Conservation (phyloP, 1,139 yeast species). For the Yarrowia galli region DNA sequence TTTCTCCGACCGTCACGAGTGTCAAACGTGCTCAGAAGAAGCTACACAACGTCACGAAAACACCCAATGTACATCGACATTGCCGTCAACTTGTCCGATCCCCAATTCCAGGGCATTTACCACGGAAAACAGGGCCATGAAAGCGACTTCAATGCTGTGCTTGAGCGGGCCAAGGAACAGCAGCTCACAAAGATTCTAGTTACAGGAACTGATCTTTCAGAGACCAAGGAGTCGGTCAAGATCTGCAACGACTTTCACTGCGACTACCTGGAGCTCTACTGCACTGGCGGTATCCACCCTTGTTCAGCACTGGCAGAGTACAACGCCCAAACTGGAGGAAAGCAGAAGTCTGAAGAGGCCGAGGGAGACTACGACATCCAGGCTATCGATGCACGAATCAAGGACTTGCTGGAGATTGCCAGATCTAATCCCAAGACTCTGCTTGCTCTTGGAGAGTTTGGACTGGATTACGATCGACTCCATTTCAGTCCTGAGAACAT, state of each 20-base stretch:
- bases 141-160: slow-evolving; percentile 68
- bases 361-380: slow-evolving; percentile 22
- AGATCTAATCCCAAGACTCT: slow-evolving; percentile 48
- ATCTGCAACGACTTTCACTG: slow-evolving; percentile 54
- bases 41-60: slow-evolving; percentile 14
- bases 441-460: slow-evolving; percentile 91
- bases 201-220: slow-evolving; percentile 80
- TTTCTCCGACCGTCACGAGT: slow-evolving; percentile 1
- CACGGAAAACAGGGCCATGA: slow-evolving; percentile 73
- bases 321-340: slow-evolving; percentile 47
- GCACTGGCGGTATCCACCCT: slow-evolving; percentile 96
- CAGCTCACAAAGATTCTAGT: slow-evolving; percentile 75
- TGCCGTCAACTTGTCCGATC: slow-evolving; percentile 87
- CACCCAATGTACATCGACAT: slow-evolving; percentile 49
- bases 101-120: slow-evolving; percentile 84
- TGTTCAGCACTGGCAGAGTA: slow-evolving; percentile 74
- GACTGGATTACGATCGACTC: slow-evolving; percentile 90
- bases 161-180: slow-evolving; percentile 68
- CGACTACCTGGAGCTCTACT: slow-evolving; percentile 52
- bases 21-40: slow-evolving; percentile 9
- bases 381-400: slow-evolving; percentile 9
- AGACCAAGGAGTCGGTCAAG: slow-evolving; percentile 60
- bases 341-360: slow-evolving; percentile 2
- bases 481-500: slow-evolving; percentile 72
- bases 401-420: slow-evolving; percentile 10